Percentiles rank a stretch among this genome's conserved stretches.
phyloP scores from a whole-genome alignment of 257 asterid genomes.

The Scutellaria minor region DNA sequence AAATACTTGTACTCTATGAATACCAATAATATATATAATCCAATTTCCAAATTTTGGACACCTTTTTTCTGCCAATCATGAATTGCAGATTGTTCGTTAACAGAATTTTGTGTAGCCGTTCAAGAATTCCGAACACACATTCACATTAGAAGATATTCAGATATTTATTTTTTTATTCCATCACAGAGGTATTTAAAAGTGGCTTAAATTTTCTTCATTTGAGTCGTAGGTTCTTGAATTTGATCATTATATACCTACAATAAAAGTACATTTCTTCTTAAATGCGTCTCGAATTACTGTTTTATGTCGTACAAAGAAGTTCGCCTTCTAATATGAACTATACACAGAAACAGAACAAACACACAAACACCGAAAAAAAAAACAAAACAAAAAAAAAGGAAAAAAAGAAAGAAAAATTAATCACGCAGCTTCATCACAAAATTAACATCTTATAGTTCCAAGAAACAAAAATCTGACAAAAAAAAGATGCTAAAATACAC shows the following conservation, averaged over 20 bases:
- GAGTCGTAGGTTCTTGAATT: not conserved
- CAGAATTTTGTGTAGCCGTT: not conserved
- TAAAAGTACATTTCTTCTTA: not conserved
- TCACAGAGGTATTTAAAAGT: not conserved
- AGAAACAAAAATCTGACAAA: not conserved
- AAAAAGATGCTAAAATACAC: not conserved
- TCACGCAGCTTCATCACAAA: conserved; percentile 22
- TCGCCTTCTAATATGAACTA: not conserved
- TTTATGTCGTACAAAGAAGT: not conserved
- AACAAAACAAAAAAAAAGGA: not conserved
- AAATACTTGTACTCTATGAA: conserved; percentile 2
- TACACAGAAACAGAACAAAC: not conserved
- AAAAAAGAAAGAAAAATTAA: no score
- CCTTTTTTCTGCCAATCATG: not conserved
- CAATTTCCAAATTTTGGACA: not conserved
- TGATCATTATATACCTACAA: not conserved
- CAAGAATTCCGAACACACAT: not conserved
- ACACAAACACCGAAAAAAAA: not conserved
- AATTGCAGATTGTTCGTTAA: not conserved
- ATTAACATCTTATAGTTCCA: not conserved
- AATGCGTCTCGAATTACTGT: conserved; percentile 3
- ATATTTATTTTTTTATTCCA: not conserved
- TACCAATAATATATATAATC: not conserved
- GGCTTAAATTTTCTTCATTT: not conserved
- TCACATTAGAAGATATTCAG: not conserved